Base-by-base conservation (phyloP, 2,329 filamentous ascomycete species). In the Ophiostoma tasmaniense region DNA sequence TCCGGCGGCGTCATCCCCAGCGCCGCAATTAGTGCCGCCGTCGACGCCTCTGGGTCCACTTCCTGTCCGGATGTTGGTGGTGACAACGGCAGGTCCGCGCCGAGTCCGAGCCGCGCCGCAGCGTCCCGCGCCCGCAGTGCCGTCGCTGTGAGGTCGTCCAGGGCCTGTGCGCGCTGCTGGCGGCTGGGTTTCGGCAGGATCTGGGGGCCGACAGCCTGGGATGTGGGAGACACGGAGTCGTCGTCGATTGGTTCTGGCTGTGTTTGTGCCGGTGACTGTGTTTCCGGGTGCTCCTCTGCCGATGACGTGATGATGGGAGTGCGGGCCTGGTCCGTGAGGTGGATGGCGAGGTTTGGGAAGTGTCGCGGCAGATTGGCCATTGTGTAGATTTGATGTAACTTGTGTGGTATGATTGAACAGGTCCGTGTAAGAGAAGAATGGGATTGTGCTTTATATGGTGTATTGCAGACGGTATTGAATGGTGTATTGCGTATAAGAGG, bases 321-420 rank as follows among this genome's bases (percentile, higher is more conserved):
- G 72, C 86, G 81, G 70, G 82, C 78, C 70, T 81, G 78, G 79
- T 88, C 86, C 72, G 84, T 81, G 70, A 88, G 82, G 79, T 87
- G 84, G 71, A 86, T 79, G 73, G 82, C 80, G 67, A 87, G 80
- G 70, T 78, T 76, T 45, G 84, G 83, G 76, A 84, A 80, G 73
- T 84, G 80, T 11, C 79, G 78, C 66, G 83, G 82, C 66, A 81
- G 78, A 73, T 76, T 77, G 55, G 80, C 75, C 80, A 81, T 81
- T 70, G 59, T 52, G 50, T 28, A 22, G 50, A 10, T 50, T 17
- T 50, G 45, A 50, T 55, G 50, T 25, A 61, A 5, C 3, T 30
- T n/a, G 3, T 30, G 30, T 61, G 28, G 22, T 55, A 22, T 55
- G 50, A 28, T 55, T 11, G 10, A 39, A 3, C 37, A 55, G 14